These are phyloP conservation scores for Penicillium brasilianum DNA, from an alignment of 2,329 filamentous ascomycete species.

Conservation along the genomic window DNA sequence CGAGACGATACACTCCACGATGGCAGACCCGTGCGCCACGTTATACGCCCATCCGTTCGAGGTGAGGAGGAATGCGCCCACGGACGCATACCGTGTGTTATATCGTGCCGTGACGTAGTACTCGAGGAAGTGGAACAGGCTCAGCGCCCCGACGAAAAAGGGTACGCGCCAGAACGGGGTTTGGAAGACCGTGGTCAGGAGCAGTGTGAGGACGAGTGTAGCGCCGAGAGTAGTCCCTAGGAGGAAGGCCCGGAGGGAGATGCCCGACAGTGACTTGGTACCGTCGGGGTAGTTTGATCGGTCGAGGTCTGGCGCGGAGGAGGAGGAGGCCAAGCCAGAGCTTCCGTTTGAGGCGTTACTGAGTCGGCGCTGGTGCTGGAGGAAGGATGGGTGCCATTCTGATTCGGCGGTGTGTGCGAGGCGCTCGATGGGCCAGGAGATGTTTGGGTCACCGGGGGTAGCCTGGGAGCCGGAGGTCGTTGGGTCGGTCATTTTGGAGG, in stretches of 20 bases:
- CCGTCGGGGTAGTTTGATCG: conserved; percentile 44
- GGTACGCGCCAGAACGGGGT: conserved; percentile 62
- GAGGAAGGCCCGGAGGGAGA: conserved; percentile 52
- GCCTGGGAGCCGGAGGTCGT: conserved; percentile 23
- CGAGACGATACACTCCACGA: conserved; percentile 68
- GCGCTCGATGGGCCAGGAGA: conserved; percentile 25
- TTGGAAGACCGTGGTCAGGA: conserved; percentile 32
- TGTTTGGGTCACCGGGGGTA: conserved; percentile 20
- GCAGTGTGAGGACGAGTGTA: conserved; percentile 36
- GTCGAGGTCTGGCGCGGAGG: conserved; percentile 30
- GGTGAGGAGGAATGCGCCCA: conserved; percentile 80
- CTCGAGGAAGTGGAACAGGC: conserved; percentile 92
- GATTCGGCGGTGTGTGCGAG: conserved; percentile 9
- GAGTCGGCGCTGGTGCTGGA: conserved; percentile 10
- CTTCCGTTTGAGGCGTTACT: conserved; percentile 12
- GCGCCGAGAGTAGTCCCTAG: conserved; percentile 50
- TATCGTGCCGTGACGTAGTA: conserved; percentile 87
- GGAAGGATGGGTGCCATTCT: conserved; percentile 29
- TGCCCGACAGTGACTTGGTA: conserved; percentile 50
- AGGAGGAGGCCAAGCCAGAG: conserved; percentile 11
- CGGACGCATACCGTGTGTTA: conserved; percentile 74
- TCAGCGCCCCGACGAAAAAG: conserved; percentile 63
- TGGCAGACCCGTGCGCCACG: conserved; percentile 76
- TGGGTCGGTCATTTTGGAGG: conserved; percentile 19
- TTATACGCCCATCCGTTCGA: conserved; percentile 85